Conservation (phyloP, 306 rosid species). For the Malus orientalis region DNA sequence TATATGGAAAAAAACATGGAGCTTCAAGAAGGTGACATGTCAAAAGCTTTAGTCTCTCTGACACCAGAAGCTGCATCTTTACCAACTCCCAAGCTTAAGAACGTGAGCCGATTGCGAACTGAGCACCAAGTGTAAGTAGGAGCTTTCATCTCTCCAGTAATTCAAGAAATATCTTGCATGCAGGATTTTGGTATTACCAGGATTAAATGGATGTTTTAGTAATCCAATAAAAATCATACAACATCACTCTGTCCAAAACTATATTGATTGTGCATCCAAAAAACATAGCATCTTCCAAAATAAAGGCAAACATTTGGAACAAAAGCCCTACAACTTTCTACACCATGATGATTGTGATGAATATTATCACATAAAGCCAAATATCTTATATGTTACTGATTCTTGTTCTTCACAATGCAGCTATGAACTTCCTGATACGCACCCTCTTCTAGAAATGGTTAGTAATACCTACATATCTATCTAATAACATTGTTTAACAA, state of each 20-base stretch:
- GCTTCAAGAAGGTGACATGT: conserved; percentile 82
- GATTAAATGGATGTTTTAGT: background rate
- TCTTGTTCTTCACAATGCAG: conserved; percentile 50
- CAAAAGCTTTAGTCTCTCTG: conserved; percentile 81
- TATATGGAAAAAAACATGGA: conserved; percentile 84
- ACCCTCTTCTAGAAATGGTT: conserved; percentile 88
- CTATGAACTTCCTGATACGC: conserved; percentile 91
- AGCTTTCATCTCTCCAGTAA: conserved; percentile 14
- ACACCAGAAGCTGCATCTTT: conserved; percentile 71
- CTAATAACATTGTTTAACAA: background rate
- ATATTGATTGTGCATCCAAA: background rate
- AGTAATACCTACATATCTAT: conserved; percentile 23
- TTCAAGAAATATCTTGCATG: conserved; percentile 6
- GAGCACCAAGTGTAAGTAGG: conserved; percentile 92
- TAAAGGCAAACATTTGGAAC: background rate
- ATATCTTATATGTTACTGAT: conserved; percentile 17
- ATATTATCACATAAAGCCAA: background rate
- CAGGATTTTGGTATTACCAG: background rate
- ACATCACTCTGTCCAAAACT: background rate
- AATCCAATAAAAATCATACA: background rate
- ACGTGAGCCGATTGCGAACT: conserved; percentile 78
- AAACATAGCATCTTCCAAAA: background rate
- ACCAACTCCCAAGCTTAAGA: conserved; percentile 84
- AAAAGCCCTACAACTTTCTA: background rate
- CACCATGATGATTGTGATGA: background rate